Evolutionary conservation across 106 monocot species (phyloP), one percentile per base, ranked within the genome.

Genomic region (Phalaenopsis aphrodite): DNA sequence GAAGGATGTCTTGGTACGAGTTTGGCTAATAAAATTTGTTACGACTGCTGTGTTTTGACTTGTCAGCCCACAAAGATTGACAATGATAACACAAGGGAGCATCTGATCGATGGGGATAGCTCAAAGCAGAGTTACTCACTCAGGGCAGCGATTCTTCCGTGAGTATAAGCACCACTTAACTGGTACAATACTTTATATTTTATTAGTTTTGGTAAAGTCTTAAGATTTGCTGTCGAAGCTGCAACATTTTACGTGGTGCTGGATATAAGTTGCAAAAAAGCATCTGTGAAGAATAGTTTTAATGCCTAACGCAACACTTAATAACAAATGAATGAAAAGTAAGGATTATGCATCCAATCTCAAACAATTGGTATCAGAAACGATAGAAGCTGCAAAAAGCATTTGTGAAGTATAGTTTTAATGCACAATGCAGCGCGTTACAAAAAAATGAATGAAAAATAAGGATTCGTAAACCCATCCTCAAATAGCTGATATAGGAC

Each of bases 91-190:
- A 66, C 73, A 42, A 87, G 89, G 10, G 89, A 89, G 80, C 90
- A 88, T 55, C 58, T 93, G 57, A 81, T 90, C 46, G 36, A 41
- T 73, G 37, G 76, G 4, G 78, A 43, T 55, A 48, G 18, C 37
- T 75, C 72, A 15, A 67, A 47, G 46, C 87, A 89, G 78, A 83
- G 67, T 80, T 94, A 86, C 85, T 91, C 91, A 55, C 76, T 80
- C 42, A 30, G 42, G 16, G 91, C 91, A 1, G 89, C 85, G 1
- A 83, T 94, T 72, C 77, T 91, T 41, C 91, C 94, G 91, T 94
- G 48, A 88, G 90, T 83, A 30, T 15, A 43, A 47, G n/a, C 10
- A 5, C 16, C 39, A 15, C 11, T 42, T 72, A 23, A 73, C 66
- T 39, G 9, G 24, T 55, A 8, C 12, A 43, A 71, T 46, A 12